Percentiles rank a stretch among this genome's conserved stretches.
These are phyloP conservation scores for Lithospermum erythrorhizon DNA, from an alignment of 257 asterid species.

Conservation along the genomic window DNA sequence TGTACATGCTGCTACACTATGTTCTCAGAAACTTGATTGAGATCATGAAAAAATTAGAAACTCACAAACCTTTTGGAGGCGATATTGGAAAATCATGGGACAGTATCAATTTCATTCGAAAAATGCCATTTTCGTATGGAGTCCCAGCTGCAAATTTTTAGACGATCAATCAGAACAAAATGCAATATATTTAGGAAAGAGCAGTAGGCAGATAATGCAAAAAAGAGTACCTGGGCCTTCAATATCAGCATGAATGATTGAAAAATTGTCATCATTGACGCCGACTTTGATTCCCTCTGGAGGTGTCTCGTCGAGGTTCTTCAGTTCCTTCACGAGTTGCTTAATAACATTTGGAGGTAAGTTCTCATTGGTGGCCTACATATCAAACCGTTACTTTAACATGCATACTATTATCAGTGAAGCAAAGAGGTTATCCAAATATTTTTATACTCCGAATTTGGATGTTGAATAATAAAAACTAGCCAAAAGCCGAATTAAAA, in stretches of 20 bases:
- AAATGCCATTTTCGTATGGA: slow-evolving; percentile 83
- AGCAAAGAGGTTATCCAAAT: neutral
- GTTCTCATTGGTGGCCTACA: slow-evolving; percentile 83
- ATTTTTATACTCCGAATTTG: too few relatives aligned
- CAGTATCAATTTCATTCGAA: slow-evolving; percentile 81
- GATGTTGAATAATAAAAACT: neutral
- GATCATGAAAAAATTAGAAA: neutral
- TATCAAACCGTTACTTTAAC: neutral
- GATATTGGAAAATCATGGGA: slow-evolving; percentile 85
- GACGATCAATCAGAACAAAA: slow-evolving; percentile 16
- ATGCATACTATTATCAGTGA: neutral
- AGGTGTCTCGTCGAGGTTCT: slow-evolving; percentile 90
- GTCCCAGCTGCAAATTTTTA: slow-evolving; percentile 72
- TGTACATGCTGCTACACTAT: neutral
- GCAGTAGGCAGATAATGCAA: neutral
- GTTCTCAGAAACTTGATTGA: neutral
- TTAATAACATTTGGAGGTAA: slow-evolving; percentile 90
- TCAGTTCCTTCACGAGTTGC: slow-evolving; percentile 83
- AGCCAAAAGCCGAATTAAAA: neutral
- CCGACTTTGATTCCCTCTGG: slow-evolving; percentile 97
- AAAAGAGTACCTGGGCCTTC: slow-evolving; percentile 76
- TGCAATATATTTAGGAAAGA: slow-evolving; percentile 3
- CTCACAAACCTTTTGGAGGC: slow-evolving; percentile 75
- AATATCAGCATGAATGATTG: slow-evolving; percentile 77
- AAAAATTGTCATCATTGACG: slow-evolving; percentile 78